Conservation (phyloP, 768 basidiomycete genomes). For the Suillus hirtellus region DNA sequence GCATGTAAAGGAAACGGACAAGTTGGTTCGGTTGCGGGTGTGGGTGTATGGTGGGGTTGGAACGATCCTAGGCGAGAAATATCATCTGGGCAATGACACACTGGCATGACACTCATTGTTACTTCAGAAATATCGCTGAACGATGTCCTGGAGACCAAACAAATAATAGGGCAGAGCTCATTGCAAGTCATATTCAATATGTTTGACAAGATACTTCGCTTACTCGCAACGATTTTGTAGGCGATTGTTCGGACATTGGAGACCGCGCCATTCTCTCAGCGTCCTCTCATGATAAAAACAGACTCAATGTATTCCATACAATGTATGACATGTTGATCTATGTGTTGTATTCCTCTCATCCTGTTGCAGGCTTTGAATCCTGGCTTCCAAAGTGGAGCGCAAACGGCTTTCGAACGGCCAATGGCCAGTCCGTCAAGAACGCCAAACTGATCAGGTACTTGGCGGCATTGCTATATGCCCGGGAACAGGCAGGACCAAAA, state of each 20-base stretch:
- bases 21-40: conserved; percentile 64
- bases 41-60: conserved; percentile 89
- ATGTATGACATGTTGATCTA: conserved; percentile 46
- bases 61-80: conserved; percentile 56
- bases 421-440: conserved; percentile 70
- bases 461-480: conserved; percentile 55
- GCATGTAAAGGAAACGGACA: conserved; percentile 85
- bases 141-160: conserved; percentile 82
- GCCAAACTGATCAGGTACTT: conserved; percentile 69
- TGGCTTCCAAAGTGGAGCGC: conserved; percentile 73
- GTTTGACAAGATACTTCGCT: conserved; percentile 4
- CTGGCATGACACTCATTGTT: neutral
- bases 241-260: conserved; percentile 85
- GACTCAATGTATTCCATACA: conserved; percentile 85
- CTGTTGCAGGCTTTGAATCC: conserved; percentile 55
- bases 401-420: conserved; percentile 49
- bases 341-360: conserved; percentile 1
- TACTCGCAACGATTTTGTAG: conserved; percentile 39
- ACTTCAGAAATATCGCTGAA: conserved; percentile 75
- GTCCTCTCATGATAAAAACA: conserved; percentile 71
- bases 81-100: neutral
- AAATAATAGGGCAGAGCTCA: conserved; percentile 86
- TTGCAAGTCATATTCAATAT: conserved; percentile 44
- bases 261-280: conserved; percentile 55
- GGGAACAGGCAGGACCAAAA: conserved; percentile 50